Percentiles rank a stretch among this genome's conserved stretches.
These are phyloP conservation scores for Medicago arabica DNA, from an alignment of 306 rosid species.

Conservation along the genomic window DNA sequence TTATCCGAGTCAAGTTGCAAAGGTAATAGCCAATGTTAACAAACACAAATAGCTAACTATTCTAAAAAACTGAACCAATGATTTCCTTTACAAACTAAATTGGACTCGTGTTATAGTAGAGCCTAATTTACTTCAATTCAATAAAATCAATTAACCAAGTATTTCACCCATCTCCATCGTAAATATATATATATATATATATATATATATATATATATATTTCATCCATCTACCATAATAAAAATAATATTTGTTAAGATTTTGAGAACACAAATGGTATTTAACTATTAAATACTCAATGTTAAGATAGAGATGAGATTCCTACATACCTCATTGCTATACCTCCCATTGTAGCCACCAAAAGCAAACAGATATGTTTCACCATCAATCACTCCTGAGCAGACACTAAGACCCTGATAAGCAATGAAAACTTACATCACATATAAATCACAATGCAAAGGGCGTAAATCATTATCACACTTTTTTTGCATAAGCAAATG, in stretches of 20 bases:
- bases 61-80: not conserved
- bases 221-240: slow-evolving; percentile 1
- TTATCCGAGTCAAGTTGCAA: slow-evolving; percentile 15
- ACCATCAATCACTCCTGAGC: slow-evolving; percentile 71
- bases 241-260: not conserved
- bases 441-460: slow-evolving; percentile 37
- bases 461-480: slow-evolving; percentile 26
- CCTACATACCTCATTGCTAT: slow-evolving; percentile 85
- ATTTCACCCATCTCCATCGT: not conserved
- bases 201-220: too few relatives aligned
- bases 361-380: slow-evolving; percentile 84
- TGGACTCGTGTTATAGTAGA: slow-evolving; percentile 6
- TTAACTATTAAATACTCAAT: not conserved
- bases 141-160: slow-evolving; percentile 8
- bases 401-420: slow-evolving; percentile 83
- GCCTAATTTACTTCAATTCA: slow-evolving; percentile 13
- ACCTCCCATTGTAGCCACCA: slow-evolving; percentile 97
- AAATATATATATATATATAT: too few relatives aligned
- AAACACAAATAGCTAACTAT: slow-evolving; percentile 10
- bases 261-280: slow-evolving; percentile 13
- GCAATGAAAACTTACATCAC: slow-evolving; percentile 36
- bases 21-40: not conserved
- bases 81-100: slow-evolving; percentile 23
- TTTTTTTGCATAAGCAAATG: slow-evolving; percentile 12
- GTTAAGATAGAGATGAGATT: not conserved